Conservation (phyloP, 495 filamentous ascomycete species). For the Annulohypoxylon bovei region DNA sequence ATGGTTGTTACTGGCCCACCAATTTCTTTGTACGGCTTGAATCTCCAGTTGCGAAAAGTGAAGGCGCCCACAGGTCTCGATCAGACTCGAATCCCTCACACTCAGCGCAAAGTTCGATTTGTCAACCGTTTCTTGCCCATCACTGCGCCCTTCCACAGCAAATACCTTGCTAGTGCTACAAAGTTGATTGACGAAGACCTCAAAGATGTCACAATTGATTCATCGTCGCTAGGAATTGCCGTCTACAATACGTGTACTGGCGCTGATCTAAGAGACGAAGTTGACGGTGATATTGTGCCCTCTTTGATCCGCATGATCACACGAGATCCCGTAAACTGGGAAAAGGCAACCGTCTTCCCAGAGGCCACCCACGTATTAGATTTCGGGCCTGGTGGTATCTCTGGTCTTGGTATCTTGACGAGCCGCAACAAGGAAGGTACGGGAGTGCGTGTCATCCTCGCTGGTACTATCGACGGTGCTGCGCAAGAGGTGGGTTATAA, state of each 20-base stretch:
- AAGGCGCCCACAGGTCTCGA: conserved; percentile 97
- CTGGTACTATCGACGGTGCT: conserved; percentile 88
- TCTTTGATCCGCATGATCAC: conserved; percentile 92
- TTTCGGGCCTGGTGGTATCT: conserved; percentile 96
- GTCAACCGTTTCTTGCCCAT: conserved; percentile 98
- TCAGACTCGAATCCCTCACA: conserved; percentile 93
- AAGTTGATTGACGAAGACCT: conserved; percentile 85
- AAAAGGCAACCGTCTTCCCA: conserved; percentile 88
- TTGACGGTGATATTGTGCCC: conserved; percentile 75
- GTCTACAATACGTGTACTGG: conserved; percentile 90
- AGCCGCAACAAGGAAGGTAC: conserved; percentile 99
- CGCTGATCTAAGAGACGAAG: conserved; percentile 73
- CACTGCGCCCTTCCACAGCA: conserved; percentile 97
- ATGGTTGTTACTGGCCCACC: conserved; percentile 97
- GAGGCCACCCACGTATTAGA: conserved; percentile 92
- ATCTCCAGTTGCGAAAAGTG: conserved; percentile 90
- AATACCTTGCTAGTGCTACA: conserved; percentile 83
- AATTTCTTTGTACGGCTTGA: conserved; percentile 93
- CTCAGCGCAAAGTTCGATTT: conserved; percentile 94
- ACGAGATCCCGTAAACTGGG: conserved; percentile 91
- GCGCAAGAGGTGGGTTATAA: conserved; percentile 95
- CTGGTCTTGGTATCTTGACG: conserved; percentile 93
- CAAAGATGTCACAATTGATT: conserved; percentile 77
- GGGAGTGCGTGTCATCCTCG: conserved; percentile 93
- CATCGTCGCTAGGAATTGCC: conserved; percentile 75